Evolutionary conservation across 257 asterid species (phyloP), one percentile per base, ranked within the genome.

Genomic region (Nicotiana sylvestris): DNA sequence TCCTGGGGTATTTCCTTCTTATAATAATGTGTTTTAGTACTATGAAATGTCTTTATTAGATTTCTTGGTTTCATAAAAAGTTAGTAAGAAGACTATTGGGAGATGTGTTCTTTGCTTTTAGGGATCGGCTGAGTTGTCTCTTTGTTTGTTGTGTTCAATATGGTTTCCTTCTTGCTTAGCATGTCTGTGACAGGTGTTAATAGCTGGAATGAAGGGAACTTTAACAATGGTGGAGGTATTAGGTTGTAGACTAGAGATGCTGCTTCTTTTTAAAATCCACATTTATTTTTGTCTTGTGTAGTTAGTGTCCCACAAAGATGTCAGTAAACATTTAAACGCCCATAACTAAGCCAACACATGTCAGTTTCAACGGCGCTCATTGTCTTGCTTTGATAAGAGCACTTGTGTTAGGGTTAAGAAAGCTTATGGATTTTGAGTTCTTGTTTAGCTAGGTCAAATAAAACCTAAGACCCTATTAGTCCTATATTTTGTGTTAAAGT

Each of bases 101-200:
- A 57, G 58, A 60, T 78, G 64, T 77, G 74, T 30, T 66, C 43
- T 82, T 70, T 69, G 64, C 57, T 82, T 78, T 43, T 74, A 4
- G 78, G 87, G 81, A 79, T 84, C 80, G 81, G 84, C 82, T 82
- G 46, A 72, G 83, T 65, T 82, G 84, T 85, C 86, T 64, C 77
- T 43, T 81, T 80, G 76, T 72, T 81, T 53, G 57, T 53, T 12
- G 12, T 12, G 16, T 53, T 53, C 17, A 12, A 43, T 43, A 8
- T 81, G 88, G 86, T 87, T 86, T 88, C 89, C 88, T 74, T 65
- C 62, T 65, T 78, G 77, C 80, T 74, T 85, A 81, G 83, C 88
- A 88, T 89, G 85, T 68, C 80, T 49, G 56, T 72, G 85, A 82
- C 89, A 86, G 88, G 86, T 89, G 87, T 86, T 86, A 86, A 30